Evolutionary conservation across 768 basidiomycete species (phyloP).

Genomic region (Boletus edulis): DNA sequence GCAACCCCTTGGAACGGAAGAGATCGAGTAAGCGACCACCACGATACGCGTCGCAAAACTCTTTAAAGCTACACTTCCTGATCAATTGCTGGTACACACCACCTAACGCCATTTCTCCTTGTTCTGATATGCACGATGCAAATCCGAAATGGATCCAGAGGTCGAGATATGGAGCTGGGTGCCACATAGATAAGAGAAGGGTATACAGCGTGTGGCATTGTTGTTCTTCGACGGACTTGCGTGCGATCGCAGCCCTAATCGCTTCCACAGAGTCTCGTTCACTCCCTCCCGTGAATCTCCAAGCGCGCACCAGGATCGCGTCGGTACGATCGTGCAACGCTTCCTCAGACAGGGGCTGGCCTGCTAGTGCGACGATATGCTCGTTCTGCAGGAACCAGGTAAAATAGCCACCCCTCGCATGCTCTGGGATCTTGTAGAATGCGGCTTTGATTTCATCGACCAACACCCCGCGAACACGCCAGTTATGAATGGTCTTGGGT

Average conservation of each 20-base stretch:
- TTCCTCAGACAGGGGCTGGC: background rate
- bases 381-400: conserved; percentile 5
- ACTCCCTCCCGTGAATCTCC: conserved; percentile 4
- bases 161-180: background rate
- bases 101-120: background rate
- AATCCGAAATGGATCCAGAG: conserved; percentile 2
- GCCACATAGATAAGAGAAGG: background rate
- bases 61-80: background rate
- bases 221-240: background rate
- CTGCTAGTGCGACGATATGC: background rate
- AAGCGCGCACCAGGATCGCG: background rate
- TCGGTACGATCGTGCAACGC: background rate
- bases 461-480: conserved; percentile 1
- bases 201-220: background rate
- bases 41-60: background rate
- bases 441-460: conserved; percentile 1
- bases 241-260: background rate
- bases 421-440: background rate
- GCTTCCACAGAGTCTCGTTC: background rate
- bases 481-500: background rate
- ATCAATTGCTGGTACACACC: background rate
- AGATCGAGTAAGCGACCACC: background rate
- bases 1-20: background rate
- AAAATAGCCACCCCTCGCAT: background rate
- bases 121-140: background rate